Percentiles rank a stretch among this genome's conserved stretches.
Evolutionary conservation across 2,329 filamentous ascomycete species (phyloP).

Genomic region (Colletotrichum tabaci): DNA sequence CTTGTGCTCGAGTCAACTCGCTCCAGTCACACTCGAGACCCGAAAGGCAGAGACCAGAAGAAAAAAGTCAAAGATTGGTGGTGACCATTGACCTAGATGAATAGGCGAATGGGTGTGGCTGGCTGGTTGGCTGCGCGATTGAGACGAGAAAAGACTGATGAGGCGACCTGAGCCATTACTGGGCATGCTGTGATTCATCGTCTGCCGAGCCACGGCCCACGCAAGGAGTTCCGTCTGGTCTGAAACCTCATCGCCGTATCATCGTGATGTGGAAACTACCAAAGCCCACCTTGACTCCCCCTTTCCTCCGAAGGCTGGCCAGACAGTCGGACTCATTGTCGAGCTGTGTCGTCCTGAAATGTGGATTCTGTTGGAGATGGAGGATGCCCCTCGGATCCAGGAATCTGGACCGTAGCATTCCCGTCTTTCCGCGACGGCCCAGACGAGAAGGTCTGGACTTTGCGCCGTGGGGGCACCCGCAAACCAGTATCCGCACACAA

Average conservation of each 20-base stretch:
- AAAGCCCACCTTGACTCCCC: background rate
- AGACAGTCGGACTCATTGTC: too few species aligned
- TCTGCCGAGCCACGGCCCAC: background rate
- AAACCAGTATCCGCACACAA: background rate
- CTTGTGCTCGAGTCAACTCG: background rate
- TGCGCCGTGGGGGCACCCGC: background rate
- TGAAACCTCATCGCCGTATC: conserved; percentile 40
- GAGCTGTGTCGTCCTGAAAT: background rate
- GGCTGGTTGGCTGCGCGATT: background rate
- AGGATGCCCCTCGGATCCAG: too few species aligned
- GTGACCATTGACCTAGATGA: background rate
- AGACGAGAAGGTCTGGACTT: background rate
- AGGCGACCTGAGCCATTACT: background rate
- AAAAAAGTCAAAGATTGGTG: background rate
- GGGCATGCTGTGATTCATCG: conserved; percentile 1
- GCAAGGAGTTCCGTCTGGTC: conserved; percentile 25
- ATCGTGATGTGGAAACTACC: conserved; percentile 27
- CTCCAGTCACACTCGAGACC: background rate
- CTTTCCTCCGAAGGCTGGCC: background rate
- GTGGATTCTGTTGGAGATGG: background rate
- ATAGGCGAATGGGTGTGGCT: background rate
- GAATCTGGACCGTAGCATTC: background rate
- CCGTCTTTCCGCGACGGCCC: background rate
- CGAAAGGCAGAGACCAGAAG: background rate
- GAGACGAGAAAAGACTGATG: conserved; percentile 1